Evolutionary conservation across 331 rosid species (phyloP).

Genomic region (Pyrus hybrid): DNA sequence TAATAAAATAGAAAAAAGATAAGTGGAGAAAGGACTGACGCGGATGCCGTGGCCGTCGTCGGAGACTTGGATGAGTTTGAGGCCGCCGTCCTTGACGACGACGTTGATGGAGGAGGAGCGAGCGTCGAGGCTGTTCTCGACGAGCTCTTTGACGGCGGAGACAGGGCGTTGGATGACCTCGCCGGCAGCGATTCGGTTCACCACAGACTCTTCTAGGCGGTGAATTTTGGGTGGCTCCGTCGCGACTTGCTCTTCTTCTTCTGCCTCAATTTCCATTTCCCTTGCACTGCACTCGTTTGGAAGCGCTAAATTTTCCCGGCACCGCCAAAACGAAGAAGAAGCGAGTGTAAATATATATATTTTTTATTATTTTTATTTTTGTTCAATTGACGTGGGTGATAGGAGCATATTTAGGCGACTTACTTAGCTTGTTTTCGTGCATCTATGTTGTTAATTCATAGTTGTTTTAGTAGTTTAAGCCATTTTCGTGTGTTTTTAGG

Average conservation of each 20-base stretch:
- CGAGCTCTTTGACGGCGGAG: conserved; percentile 83
- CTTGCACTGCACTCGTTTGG: background rate
- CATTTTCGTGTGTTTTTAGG: no score
- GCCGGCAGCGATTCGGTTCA: conserved; percentile 93
- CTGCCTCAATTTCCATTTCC: conserved; percentile 18
- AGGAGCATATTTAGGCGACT: no score
- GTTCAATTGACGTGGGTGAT: no score
- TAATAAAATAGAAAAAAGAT: background rate
- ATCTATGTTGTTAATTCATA: no score
- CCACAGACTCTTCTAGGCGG: conserved; percentile 73
- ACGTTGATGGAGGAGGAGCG: conserved; percentile 60
- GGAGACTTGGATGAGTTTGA: conserved; percentile 88
- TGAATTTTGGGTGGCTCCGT: conserved; percentile 65
- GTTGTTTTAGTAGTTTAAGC: no score
- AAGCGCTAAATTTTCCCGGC: background rate
- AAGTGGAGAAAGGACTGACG: conserved; percentile 19
- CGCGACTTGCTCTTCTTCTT: background rate
- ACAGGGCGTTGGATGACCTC: conserved; percentile 94
- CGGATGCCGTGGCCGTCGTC: conserved; percentile 94
- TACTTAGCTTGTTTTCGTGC: no score
- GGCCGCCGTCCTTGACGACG: conserved; percentile 82
- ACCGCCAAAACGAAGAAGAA: background rate
- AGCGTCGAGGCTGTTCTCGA: conserved; percentile 94
- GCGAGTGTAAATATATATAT: no score
- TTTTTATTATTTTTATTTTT: no score